Base-by-base conservation (phyloP, 805 yeast genomes). In the Starmerella bacillaris region DNA sequence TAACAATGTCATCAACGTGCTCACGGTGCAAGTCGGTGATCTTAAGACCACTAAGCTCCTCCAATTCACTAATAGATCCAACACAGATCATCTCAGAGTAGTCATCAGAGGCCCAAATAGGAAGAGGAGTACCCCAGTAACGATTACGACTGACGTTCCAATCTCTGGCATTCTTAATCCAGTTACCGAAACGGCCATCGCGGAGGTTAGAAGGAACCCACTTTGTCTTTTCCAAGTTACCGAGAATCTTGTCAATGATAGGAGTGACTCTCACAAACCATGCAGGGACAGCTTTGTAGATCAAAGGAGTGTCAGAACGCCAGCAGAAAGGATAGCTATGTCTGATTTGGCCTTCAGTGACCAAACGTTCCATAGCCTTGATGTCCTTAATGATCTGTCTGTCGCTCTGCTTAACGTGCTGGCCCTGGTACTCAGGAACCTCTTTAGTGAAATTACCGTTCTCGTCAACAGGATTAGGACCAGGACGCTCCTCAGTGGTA, bases 101-200 rank as follows among this genome's bases (percentile, higher is more conserved):
- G 57, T 89, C 99, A 15, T 84, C 96, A 47, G 84, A 73, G 36
- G 72, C 94, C 99, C 99, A 89, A 54, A 89, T 63, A 43, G 99
- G 99, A 49, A 89, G 74, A 41, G 99, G 99, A 21, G 96, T 89
- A 65, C 99, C 99, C 99, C 99, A 89, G 62, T 89, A 89, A 61
- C 99, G 72, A 67, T 86, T 86, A 70, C 99, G 78, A 18, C 95
- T 83, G 44, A 89, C 70, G 56, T 89, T 89, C 99, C 99, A 89
- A 61, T 89, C 99, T 60, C 99, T 79, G 34, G 99, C 98, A 52
- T 84, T 86, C 48, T 89, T 82, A 57, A 89, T 78, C 99, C 99
- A 89, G 65, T 86, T 86, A 34, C 92, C 72, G 54, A 89, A 89
- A 60, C 99, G 73, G 61, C 89, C 89, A 49, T 84, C 95, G 61